Percentiles rank a stretch among this genome's conserved stretches.
These are phyloP conservation scores for Coprinellus micaceus DNA, from an alignment of 768 basidiomycete genomes.

Conservation along the genomic window DNA sequence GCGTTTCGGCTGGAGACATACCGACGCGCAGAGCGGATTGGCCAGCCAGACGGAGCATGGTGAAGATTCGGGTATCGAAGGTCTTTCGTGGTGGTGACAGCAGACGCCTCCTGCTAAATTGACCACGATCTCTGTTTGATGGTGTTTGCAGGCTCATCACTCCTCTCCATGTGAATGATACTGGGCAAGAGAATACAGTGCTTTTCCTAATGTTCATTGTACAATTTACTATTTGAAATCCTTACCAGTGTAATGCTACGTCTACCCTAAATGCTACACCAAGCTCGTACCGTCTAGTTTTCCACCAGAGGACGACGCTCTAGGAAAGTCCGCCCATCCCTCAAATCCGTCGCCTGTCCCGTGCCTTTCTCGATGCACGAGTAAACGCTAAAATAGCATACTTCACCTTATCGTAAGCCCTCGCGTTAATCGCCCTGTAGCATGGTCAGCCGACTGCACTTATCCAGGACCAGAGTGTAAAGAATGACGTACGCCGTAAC, in stretches of 20 bases:
- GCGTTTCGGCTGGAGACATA: constrained; percentile 25
- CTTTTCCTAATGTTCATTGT: not conserved
- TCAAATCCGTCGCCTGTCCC: constrained; percentile 55
- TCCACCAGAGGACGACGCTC: not conserved
- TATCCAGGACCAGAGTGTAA: not conserved
- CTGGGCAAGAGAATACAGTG: too few relatives aligned
- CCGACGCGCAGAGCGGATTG: constrained; percentile 52
- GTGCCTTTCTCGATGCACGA: constrained; percentile 69
- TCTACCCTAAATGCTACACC: not conserved
- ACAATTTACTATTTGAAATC: not conserved
- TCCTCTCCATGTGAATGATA: not conserved
- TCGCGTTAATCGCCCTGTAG: constrained; percentile 57
- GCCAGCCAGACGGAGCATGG: constrained; percentile 61
- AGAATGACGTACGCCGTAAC: constrained; percentile 60
- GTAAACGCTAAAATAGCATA: constrained; percentile 69
- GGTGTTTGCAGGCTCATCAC: not conserved
- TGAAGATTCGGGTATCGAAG: constrained; percentile 12
- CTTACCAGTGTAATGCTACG: not conserved
- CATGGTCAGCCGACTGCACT: constrained; percentile 6
- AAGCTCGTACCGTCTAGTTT: not conserved
- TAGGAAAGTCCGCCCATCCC: constrained; percentile 16
- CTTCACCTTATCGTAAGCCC: constrained; percentile 78
- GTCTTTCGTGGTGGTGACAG: not conserved
- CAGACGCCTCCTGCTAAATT: not conserved
- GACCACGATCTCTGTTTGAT: constrained; percentile 4